phyloP scores from a whole-genome alignment of 2,329 filamentous ascomycete species.

The Penicillium sumatraense region DNA sequence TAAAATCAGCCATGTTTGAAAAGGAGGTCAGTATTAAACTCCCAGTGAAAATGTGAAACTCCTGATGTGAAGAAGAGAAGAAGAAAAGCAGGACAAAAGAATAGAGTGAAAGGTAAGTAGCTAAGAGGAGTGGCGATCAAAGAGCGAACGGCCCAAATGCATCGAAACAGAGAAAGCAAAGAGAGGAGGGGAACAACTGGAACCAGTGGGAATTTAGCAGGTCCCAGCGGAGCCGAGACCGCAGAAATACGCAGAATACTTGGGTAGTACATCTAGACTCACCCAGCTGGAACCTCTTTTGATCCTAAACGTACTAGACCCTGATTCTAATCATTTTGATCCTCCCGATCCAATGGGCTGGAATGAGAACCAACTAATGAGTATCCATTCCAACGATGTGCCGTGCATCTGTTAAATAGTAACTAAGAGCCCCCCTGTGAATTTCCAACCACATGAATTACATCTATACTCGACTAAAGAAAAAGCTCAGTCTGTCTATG shows the following conservation, averaged over 20 bases:
- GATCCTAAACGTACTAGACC: background rate
- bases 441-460: background rate
- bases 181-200: background rate
- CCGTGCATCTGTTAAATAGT: background rate
- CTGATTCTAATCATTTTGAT: too few species aligned
- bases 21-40: background rate
- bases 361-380: conserved; percentile 1
- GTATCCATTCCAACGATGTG: background rate
- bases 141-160: background rate
- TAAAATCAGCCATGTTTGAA: conserved; percentile 9
- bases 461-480: background rate
- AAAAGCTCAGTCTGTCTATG: background rate
- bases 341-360: background rate
- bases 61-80: background rate
- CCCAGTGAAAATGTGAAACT: background rate
- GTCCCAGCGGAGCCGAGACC: background rate
- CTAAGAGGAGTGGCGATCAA: background rate
- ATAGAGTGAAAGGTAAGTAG: background rate
- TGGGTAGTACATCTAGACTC: too few species aligned
- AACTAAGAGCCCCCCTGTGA: background rate
- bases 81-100: background rate
- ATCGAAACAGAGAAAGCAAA: background rate
- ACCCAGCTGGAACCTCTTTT: background rate
- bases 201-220: background rate
- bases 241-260: too few species aligned